Conservation (phyloP, 257 asterid genomes). For the Paulownia fortunei region DNA sequence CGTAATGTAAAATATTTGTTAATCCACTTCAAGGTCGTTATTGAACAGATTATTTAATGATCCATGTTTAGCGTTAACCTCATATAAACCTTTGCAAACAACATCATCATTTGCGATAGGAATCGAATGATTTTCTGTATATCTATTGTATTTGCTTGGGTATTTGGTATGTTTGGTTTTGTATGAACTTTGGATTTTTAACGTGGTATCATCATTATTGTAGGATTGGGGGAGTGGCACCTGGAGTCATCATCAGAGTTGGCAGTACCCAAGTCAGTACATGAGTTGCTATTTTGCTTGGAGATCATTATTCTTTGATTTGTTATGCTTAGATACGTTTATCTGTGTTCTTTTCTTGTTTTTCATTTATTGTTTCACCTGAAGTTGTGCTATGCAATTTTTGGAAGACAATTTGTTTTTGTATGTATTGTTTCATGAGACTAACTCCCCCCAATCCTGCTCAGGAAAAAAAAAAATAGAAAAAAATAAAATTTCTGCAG, state of each 20-base stretch:
- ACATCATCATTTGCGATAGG: background rate
- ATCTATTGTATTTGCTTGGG: slow-evolving; percentile 11
- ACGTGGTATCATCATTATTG: slow-evolving; percentile 34
- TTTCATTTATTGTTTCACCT: slow-evolving; percentile 11
- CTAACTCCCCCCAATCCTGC: background rate
- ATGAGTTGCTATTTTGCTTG: slow-evolving; percentile 27
- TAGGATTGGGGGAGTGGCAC: slow-evolving; percentile 79
- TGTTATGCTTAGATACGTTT: slow-evolving; percentile 21
- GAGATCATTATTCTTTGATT: slow-evolving; percentile 9
- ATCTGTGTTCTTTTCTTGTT: background rate
- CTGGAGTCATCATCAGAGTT: slow-evolving; percentile 82
- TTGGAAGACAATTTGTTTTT: background rate
- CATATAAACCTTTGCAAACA: background rate
- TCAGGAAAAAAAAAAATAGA: background rate
- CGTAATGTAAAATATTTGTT: background rate
- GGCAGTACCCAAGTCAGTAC: slow-evolving; percentile 79
- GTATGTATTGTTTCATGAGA: background rate
- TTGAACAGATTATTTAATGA: background rate
- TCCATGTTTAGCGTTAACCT: background rate
- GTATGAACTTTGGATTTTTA: slow-evolving; percentile 13
- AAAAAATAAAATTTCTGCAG: background rate
- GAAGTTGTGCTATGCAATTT: slow-evolving; percentile 11
- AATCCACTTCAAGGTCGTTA: slow-evolving; percentile 9
- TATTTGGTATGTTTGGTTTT: background rate
- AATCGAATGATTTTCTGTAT: background rate